phyloP scores from a whole-genome alignment of 2,329 filamentous ascomycete genomes.

The Tolypocladium album region DNA sequence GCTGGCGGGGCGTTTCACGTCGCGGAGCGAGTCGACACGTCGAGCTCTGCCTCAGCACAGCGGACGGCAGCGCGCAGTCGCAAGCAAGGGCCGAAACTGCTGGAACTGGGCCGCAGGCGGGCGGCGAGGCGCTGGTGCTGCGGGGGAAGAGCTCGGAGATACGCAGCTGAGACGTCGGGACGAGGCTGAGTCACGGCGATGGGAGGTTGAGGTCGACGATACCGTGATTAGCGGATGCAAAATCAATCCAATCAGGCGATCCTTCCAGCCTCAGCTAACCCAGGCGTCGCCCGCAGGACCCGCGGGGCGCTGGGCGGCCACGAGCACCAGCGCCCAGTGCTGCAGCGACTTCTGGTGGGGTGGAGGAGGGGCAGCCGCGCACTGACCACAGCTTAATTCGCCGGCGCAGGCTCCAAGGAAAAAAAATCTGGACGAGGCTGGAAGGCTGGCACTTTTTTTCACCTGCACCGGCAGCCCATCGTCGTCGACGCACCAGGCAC shows the following conservation, averaged over 20 bases:
- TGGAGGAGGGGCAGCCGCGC: slow-evolving; percentile 21
- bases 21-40: not conserved
- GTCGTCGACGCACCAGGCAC: not conserved
- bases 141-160: not conserved
- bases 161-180: not conserved
- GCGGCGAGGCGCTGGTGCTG: not conserved
- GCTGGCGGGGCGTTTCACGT: not conserved
- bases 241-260: not conserved
- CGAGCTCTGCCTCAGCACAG: not conserved
- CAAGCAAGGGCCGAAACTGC: not conserved
- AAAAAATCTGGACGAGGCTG: slow-evolving; percentile 21
- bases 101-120: not conserved
- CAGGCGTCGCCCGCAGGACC: not conserved
- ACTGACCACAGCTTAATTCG: slow-evolving; percentile 23
- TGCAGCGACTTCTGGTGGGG: slow-evolving; percentile 10
- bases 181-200: not conserved
- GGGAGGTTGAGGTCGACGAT: not conserved
- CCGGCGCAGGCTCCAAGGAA: slow-evolving; percentile 10
- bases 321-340: not conserved
- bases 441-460: slow-evolving; percentile 18
- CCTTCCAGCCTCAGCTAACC: no score
- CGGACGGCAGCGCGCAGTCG: not conserved
- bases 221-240: not conserved
- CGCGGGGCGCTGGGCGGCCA: not conserved
- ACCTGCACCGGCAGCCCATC: slow-evolving; percentile 1